Percentiles rank a stretch among this genome's conserved stretches.
Conservation (phyloP, 148 eudicot genomes). For the Cornus controversa region DNA sequence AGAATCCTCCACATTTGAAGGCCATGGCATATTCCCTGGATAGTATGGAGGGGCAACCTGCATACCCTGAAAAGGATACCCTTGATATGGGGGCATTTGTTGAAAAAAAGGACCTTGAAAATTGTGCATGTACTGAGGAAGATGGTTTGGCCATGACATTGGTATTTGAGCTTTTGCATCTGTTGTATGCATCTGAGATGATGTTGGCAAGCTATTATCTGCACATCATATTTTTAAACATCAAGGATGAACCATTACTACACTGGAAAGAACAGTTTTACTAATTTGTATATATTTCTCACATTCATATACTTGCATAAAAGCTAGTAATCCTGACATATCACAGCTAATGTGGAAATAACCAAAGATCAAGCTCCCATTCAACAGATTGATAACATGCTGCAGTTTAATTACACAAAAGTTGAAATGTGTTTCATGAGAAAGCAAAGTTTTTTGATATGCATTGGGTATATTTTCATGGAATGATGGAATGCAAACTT, state of each 20-base stretch:
- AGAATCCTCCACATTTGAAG: constrained; percentile 46
- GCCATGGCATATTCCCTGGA: constrained; percentile 66
- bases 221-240: constrained; percentile 8
- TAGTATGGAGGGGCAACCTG: constrained; percentile 49
- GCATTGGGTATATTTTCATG: background rate
- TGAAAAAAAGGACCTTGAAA: constrained; percentile 57
- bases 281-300: background rate
- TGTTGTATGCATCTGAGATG: constrained; percentile 32
- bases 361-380: background rate
- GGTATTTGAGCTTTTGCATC: constrained; percentile 54
- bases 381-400: background rate
- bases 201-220: constrained; percentile 36
- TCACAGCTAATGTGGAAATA: background rate
- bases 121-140: constrained; percentile 56
- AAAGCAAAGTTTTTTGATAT: background rate
- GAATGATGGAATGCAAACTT: background rate
- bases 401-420: background rate
- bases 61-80: constrained; percentile 60
- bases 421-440: background rate
- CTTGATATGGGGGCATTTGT: constrained; percentile 70
- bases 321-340: background rate
- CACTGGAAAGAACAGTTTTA: background rate
- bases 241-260: background rate
- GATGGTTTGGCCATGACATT: constrained; percentile 51
- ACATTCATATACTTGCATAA: background rate